Evolutionary conservation across 2,329 filamentous ascomycete genomes (phyloP), one percentile per base, ranked within the genome.

Genomic region (Arthrobotrys iridis): DNA sequence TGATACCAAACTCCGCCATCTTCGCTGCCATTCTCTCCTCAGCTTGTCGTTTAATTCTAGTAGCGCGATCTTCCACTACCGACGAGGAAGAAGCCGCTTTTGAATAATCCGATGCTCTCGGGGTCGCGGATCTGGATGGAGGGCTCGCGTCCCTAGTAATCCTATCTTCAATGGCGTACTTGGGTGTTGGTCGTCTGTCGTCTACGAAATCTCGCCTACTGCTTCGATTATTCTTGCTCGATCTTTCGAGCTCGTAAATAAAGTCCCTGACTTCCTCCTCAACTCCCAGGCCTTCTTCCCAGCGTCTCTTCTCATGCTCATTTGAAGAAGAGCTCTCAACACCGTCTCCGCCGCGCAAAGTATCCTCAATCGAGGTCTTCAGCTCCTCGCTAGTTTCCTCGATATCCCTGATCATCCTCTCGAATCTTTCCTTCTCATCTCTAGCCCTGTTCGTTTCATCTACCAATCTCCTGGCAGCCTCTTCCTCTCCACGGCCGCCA

Each of bases 241-340:
- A 91, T 76, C 94, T 89, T 81, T 97, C 93, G 62, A 99, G 85
- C 79, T 98, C 95, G 81, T 95, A 98, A 81, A 99, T 99, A 82
- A 99, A 98, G 80, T 99, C 95, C 80, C 93, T 92, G 76, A 98
- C 91, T 80, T 97, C 93, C 80, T 99, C 94, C 81, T 99, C 95
- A 26, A 99, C 95, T 26, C 95, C 95, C 37, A 99, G 86, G 7
- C 89, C 95, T 82, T 99, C 95, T 79, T 99, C 93, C 95, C 95
- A 99, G 76, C 95, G 88, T 76, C 95, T 89, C 79, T 88, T 90
- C 84, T 99, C 95, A 81, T 76, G 76, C 26, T 77, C 76, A 11
- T 58, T 76, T 4, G 75, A 40, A 52, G 76, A 64, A 30, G 70
- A 72, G 28, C 46, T 46, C 58, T 75, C 55, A 33, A 71, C 82